Conservation (phyloP, 2,329 filamentous ascomycete genomes). For the Pseudocercospora fijiensis region DNA sequence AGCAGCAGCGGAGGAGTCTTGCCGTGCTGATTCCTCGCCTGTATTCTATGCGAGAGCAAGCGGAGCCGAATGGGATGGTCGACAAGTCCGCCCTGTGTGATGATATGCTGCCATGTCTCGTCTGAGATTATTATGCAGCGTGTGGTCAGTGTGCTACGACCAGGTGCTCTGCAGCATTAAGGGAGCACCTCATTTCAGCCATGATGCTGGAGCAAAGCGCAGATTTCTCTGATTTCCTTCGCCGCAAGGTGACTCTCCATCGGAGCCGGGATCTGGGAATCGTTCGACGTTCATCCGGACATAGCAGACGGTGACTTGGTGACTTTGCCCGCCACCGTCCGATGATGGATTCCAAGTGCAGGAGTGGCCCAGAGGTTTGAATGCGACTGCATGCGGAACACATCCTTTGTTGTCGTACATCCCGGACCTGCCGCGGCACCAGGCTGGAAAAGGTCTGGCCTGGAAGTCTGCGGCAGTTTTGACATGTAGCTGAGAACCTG, state of each 20-base stretch:
- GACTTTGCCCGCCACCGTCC: constrained; percentile 4
- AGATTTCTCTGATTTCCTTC: too few species aligned
- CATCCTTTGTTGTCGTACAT: constrained; percentile 19
- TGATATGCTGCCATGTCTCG: not conserved
- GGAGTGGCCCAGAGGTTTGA: not conserved
- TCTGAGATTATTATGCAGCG: not conserved
- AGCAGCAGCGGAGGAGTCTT: not conserved
- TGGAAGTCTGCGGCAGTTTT: constrained; percentile 7
- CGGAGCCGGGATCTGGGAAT: not conserved
- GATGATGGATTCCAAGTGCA: not conserved
- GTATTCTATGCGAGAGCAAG: not conserved
- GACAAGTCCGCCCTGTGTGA: not conserved
- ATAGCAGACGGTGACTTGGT: constrained; percentile 3
- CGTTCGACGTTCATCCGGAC: not conserved
- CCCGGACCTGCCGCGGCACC: constrained; percentile 18
- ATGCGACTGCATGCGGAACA: constrained; percentile 17
- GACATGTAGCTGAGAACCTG: constrained; percentile 3
- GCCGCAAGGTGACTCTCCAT: not conserved
- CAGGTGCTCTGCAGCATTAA: not conserved
- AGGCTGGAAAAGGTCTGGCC: constrained; percentile 19
- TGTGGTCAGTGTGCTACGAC: not conserved
- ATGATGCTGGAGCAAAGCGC: not conserved
- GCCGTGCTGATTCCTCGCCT: not conserved
- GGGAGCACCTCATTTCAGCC: not conserved
- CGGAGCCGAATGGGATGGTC: not conserved